phyloP scores from a whole-genome alignment of 805 yeast genomes.

The Wickerhamomyces bovis region DNA sequence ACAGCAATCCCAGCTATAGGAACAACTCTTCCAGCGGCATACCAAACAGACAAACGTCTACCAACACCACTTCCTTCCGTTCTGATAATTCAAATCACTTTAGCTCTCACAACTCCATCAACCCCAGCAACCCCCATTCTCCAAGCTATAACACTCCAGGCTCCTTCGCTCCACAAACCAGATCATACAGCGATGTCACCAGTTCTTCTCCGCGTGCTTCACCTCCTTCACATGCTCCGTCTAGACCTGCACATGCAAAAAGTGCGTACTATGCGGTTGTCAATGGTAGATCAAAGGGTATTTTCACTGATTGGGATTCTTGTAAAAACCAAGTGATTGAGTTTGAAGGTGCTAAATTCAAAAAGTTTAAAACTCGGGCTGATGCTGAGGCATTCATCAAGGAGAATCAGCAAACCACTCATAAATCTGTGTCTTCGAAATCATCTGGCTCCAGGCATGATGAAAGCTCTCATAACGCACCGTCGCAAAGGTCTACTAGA shows the following conservation, averaged over 20 bases:
- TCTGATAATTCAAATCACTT: neutral
- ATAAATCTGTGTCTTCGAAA: neutral
- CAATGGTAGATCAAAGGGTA: constrained; percentile 47
- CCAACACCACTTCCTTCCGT: too few relatives aligned
- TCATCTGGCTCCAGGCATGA: neutral
- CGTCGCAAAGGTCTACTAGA: neutral
- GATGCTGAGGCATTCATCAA: constrained; percentile 42
- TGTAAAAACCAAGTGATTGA: constrained; percentile 49
- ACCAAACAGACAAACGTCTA: neutral
- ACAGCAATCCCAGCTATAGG: too few relatives aligned
- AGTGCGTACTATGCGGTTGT: constrained; percentile 45
- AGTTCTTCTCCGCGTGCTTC: neutral
- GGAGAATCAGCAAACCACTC: neutral
- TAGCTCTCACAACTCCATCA: neutral
- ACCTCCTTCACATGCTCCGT: too few relatives aligned
- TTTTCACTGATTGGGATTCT: constrained; percentile 54
- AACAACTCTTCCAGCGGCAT: constrained; percentile 5
- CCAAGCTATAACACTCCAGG: neutral
- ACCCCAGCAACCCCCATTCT: neutral
- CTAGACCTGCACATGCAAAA: too few relatives aligned
- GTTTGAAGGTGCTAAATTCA: constrained; percentile 25
- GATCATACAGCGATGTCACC: neutral
- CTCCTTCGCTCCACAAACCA: neutral
- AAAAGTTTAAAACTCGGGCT: constrained; percentile 33
- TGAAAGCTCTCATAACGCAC: neutral